Evolutionary conservation across 345 rosid species (phyloP), one percentile per base, ranked within the genome.

Genomic region (Geranium rotundifolium): DNA sequence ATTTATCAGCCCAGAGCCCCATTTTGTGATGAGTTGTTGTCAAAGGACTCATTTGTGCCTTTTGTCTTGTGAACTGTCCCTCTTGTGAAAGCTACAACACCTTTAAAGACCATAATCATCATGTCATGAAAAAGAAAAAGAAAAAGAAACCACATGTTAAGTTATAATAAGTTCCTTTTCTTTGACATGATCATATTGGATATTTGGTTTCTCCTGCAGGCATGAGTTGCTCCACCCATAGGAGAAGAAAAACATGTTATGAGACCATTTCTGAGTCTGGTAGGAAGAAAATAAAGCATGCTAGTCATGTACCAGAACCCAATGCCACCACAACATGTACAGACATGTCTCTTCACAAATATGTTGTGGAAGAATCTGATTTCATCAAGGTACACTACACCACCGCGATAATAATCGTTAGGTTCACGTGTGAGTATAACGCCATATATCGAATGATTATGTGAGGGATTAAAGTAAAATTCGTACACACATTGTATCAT

Each of bases 351-450:
- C 60, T 30, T 41, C 50, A 59, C 30, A 70, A 69, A 62, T 46
- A 68, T 66, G 61, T 73, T 14, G 57, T 52, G 54, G 56, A 66
- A 71, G 74, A 64, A 29, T 74, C 87, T 62, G 81, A 73, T 69
- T 54, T 72, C 60, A 72, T 67, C 23, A 57, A 77, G 91, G 91
- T 85, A n/a, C n/a, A n/a, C n/a, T n/a, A n/a, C n/a, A n/a, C n/a
- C n/a, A n/a, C n/a, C n/a, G n/a, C n/a, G n/a, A n/a, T n/a, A n/a
- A n/a, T n/a, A n/a, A n/a, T n/a, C n/a, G n/a, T n/a, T n/a, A n/a
- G n/a, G n/a, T n/a, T n/a, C n/a, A n/a, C n/a, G n/a, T n/a, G n/a
- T n/a, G n/a, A n/a, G n/a, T n/a, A n/a, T n/a, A n/a, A n/a, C n/a
- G n/a, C n/a, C n/a, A n/a, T n/a, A n/a, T n/a, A n/a, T n/a, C n/a